These are phyloP conservation scores for Limnanthes douglasii DNA, from an alignment of 345 rosid species.

Conservation along the genomic window DNA sequence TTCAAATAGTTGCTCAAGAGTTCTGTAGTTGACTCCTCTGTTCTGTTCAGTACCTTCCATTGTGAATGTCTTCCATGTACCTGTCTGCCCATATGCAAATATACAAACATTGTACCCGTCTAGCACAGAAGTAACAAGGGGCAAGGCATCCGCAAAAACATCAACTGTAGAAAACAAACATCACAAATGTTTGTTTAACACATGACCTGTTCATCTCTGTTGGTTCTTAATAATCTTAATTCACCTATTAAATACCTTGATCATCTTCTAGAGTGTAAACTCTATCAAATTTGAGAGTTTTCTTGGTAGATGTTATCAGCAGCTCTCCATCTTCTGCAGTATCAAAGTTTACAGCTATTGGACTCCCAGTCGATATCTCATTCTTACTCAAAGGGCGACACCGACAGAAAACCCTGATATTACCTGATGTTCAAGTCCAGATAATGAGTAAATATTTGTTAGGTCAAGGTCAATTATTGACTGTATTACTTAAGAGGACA, in stretches of 20 bases:
- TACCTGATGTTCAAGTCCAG: conserved; percentile 43
- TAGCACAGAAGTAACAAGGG: conserved; percentile 75
- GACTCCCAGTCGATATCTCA: conserved; percentile 43
- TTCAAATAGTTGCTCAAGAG: conserved; percentile 72
- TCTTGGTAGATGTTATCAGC: conserved; percentile 50
- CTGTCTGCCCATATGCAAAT: conserved; percentile 97
- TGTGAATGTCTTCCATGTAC: conserved; percentile 95
- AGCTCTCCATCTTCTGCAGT: conserved; percentile 87
- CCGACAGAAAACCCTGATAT: conserved; percentile 89
- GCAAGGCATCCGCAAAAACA: conserved; percentile 85
- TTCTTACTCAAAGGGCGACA: conserved; percentile 76
- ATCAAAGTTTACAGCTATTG: conserved; percentile 59
- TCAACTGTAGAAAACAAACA: conserved; percentile 57
- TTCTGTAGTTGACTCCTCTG: conserved; percentile 91
- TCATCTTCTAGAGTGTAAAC: conserved; percentile 76
- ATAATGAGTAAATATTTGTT: neutral
- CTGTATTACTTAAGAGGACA: no score
- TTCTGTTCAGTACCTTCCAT: conserved; percentile 85
- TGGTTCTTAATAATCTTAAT: conserved; percentile 4
- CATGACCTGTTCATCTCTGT: neutral
- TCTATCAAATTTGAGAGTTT: conserved; percentile 66
- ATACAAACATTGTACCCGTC: conserved; percentile 98
- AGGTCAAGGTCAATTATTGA: no score
- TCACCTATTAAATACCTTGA: conserved; percentile 49
- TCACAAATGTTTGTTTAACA: conserved; percentile 5